A percentile compares a stretch with the other conserved stretches of the same genome.
phyloP scores from a whole-genome alignment of 176 grass and related monocot species.

The Bothriochloa decipiens region DNA sequence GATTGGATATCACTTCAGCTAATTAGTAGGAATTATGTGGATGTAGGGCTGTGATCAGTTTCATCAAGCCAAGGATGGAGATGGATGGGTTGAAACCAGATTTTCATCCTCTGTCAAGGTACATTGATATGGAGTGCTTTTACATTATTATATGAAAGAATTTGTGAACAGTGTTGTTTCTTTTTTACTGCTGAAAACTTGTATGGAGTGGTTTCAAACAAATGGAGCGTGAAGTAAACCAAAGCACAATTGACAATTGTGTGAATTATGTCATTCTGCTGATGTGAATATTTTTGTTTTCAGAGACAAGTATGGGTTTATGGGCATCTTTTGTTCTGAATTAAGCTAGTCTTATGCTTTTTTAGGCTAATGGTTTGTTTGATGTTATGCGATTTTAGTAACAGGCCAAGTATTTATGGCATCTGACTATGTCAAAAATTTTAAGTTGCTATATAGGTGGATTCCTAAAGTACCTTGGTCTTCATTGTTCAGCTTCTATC shows the following conservation, averaged over 20 bases:
- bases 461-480: conserved; percentile 22
- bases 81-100: conserved; percentile 96
- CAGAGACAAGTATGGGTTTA: background rate
- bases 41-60: conserved; percentile 80
- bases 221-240: background rate
- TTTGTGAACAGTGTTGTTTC: background rate
- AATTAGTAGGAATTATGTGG: conserved; percentile 34
- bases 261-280: background rate
- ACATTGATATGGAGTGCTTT: no score
- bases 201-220: conserved; percentile 30
- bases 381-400: conserved; percentile 18
- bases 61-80: conserved; percentile 97
- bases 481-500: conserved; percentile 16
- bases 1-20: background rate
- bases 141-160: conserved; percentile 12
- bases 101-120: conserved; percentile 76
- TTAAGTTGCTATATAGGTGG: background rate
- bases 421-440: conserved; percentile 25
- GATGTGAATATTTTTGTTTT: background rate
- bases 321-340: background rate
- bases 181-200: background rate
- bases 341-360: conserved; percentile 2
- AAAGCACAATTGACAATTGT: conserved; percentile 13
- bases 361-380: background rate
- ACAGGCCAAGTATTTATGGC: background rate